phyloP scores from a whole-genome alignment of 2,329 filamentous ascomycete genomes.

The Harringtonia aguacate region DNA sequence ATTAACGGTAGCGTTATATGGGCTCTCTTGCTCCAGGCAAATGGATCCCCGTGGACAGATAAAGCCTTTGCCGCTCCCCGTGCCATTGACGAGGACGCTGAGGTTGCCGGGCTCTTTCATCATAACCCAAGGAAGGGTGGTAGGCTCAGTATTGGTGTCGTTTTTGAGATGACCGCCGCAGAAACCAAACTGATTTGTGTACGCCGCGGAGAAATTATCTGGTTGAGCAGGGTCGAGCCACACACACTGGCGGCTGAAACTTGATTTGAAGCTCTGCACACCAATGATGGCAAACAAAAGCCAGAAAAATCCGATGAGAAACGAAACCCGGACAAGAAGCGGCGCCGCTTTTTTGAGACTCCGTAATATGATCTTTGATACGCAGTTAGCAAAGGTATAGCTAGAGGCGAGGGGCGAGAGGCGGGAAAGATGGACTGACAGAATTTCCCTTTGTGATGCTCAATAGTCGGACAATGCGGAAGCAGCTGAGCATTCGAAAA shows the following conservation, averaged over 20 bases:
- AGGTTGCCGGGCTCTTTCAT: conserved; percentile 24
- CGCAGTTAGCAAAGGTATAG: neutral
- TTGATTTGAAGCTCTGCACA: conserved; percentile 90
- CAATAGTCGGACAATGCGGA: conserved; percentile 85
- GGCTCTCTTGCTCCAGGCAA: conserved; percentile 70
- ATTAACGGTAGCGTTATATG: conserved; percentile 75
- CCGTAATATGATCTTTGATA: conserved; percentile 69
- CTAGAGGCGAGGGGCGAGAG: neutral
- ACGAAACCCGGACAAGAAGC: conserved; percentile 81
- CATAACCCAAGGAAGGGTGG: conserved; percentile 52
- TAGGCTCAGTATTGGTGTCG: conserved; percentile 35
- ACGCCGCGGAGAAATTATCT: conserved; percentile 43
- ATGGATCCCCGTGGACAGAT: conserved; percentile 75
- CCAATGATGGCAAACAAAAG: conserved; percentile 93
- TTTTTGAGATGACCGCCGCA: conserved; percentile 74
- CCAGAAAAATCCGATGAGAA: conserved; percentile 96
- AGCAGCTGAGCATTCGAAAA: conserved; percentile 92
- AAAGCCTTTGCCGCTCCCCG: conserved; percentile 63
- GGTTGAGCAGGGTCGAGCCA: conserved; percentile 59
- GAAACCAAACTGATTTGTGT: conserved; percentile 58
- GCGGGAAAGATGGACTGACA: conserved; percentile 35
- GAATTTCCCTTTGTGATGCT: conserved; percentile 89
- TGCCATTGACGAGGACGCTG: conserved; percentile 37
- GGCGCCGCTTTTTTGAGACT: conserved; percentile 95
- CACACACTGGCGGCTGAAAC: conserved; percentile 64